These are phyloP conservation scores for Cicer yamashitae DNA, from an alignment of 306 rosid species.

Conservation along the genomic window DNA sequence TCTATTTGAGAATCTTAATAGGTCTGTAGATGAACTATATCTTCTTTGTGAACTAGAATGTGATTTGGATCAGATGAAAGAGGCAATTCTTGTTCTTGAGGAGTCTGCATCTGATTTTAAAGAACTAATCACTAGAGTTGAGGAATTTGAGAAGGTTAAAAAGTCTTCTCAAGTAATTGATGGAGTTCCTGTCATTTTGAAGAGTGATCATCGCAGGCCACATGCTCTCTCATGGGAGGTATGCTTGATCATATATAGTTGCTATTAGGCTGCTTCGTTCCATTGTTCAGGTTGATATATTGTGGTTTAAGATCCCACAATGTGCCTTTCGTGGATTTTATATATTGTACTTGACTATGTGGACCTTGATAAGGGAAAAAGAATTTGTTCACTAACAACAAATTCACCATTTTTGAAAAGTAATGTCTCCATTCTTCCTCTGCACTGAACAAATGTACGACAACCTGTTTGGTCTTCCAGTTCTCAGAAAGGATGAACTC, in stretches of 20 bases:
- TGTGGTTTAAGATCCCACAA: conserved; percentile 40
- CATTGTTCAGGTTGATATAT: conserved; percentile 40
- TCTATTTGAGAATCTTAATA: conserved; percentile 96
- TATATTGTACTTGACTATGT: conserved; percentile 23
- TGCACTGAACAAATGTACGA: conserved; percentile 28
- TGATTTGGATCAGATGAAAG: conserved; percentile 96
- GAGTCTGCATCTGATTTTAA: conserved; percentile 94
- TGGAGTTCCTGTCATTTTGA: conserved; percentile 75
- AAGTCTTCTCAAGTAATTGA: conserved; percentile 75
- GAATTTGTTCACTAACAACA: conserved; percentile 1
- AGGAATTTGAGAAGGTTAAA: conserved; percentile 88
- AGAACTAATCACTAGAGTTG: conserved; percentile 84
- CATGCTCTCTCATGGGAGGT: conserved; percentile 99
- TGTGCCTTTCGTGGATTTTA: conserved; percentile 41
- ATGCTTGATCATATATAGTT: conserved; percentile 41
- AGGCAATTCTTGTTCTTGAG: conserved; percentile 96
- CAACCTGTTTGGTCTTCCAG: conserved; percentile 7
- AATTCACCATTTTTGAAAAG: conserved; percentile 21
- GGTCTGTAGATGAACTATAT: conserved; percentile 98
- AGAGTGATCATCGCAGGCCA: conserved; percentile 94
- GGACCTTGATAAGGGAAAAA: conserved; percentile 3
- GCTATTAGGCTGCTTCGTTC: conserved; percentile 35
- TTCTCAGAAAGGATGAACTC: conserved; percentile 28
- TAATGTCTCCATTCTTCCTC: conserved; percentile 25
- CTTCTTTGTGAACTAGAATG: conserved; percentile 99